phyloP scores from a whole-genome alignment of 176 grass and related monocot species.

The Oryza australiensis region DNA sequence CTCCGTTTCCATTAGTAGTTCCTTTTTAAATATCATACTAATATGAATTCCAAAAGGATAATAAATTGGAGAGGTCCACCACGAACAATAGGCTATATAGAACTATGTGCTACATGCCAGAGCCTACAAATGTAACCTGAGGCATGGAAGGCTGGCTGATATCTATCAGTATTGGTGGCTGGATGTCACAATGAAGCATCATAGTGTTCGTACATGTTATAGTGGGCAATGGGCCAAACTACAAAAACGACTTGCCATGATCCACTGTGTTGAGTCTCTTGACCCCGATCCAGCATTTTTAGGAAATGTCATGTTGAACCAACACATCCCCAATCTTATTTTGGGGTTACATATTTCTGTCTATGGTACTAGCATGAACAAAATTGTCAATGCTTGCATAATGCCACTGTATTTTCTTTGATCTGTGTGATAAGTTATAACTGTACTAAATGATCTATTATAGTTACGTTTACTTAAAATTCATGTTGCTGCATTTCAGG shows the following conservation, averaged over 20 bases:
- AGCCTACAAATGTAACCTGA: constrained; percentile 31
- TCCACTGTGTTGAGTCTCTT: not conserved
- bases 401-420: not conserved
- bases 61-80: constrained; percentile 16
- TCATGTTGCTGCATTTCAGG: constrained; percentile 31
- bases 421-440: not conserved
- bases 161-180: not conserved
- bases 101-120: constrained; percentile 7
- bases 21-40: constrained; percentile 13
- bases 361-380: constrained; percentile 5
- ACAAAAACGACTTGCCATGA: not conserved
- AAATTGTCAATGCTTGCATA: not conserved
- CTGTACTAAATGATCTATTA: not conserved
- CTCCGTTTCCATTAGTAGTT: constrained; percentile 27
- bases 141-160: not conserved
- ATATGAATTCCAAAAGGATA: constrained; percentile 29
- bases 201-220: constrained; percentile 7
- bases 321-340: not conserved
- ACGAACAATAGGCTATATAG: constrained; percentile 14
- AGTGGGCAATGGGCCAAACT: not conserved
- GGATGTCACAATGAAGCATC: not conserved
- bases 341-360: not conserved
- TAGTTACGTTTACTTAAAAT: not conserved
- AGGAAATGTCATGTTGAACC: constrained; percentile 11
- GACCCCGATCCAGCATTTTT: not conserved